phyloP scores from a whole-genome alignment of 148 eudicot genomes.

The Mesembryanthemum crystallinum region DNA sequence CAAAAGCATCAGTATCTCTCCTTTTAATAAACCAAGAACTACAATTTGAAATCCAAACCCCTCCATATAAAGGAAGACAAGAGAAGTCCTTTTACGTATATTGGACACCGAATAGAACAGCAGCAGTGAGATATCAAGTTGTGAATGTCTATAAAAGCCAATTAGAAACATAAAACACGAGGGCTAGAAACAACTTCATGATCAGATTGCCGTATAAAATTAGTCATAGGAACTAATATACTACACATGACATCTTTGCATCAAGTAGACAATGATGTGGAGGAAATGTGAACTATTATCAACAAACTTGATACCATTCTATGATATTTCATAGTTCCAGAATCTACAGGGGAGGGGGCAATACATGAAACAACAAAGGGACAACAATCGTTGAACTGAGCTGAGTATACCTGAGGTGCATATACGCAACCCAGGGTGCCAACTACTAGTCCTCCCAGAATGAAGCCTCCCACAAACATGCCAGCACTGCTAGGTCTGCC shows the following conservation, averaged over 20 bases:
- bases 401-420: conserved; percentile 74
- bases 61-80: neutral
- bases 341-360: neutral
- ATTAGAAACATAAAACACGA: neutral
- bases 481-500: conserved; percentile 57
- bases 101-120: neutral
- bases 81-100: neutral
- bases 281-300: neutral
- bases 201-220: neutral
- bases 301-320: neutral
- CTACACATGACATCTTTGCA: neutral
- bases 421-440: conserved; percentile 74
- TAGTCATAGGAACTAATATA: neutral
- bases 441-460: conserved; percentile 80
- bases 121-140: neutral
- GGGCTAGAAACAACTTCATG: conserved; percentile 2
- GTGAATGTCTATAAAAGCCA: neutral
- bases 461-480: conserved; percentile 70
- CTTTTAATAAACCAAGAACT: neutral
- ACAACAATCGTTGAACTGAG: neutral
- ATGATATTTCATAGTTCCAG: neutral
- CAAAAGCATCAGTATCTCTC: conserved; percentile 1
- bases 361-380: neutral
- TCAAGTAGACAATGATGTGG: neutral
- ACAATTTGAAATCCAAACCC: neutral